These are phyloP conservation scores for Calycina marina DNA, from an alignment of 2,329 filamentous ascomycete genomes.

Conservation along the genomic window DNA sequence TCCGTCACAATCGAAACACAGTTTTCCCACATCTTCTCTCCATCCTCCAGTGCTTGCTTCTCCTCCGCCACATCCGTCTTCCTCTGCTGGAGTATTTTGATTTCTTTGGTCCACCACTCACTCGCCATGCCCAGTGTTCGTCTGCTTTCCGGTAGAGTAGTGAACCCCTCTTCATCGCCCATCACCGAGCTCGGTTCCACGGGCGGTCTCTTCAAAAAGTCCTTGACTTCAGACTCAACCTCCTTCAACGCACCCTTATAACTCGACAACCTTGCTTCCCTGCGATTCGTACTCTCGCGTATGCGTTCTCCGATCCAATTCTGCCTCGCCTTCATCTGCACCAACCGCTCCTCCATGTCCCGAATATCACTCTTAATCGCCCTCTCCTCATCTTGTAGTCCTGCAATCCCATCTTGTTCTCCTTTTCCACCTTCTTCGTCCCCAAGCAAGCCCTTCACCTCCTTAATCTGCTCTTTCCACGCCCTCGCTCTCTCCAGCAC, in stretches of 20 bases:
- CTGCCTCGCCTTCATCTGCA: conserved; percentile 43
- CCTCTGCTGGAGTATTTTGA: conserved; percentile 37
- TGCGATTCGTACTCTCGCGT: conserved; percentile 45
- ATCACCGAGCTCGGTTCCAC: conserved; percentile 10
- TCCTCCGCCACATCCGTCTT: conserved; percentile 45
- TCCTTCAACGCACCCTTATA: conserved; percentile 54
- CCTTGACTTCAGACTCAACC: conserved; percentile 45
- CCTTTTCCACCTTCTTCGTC: conserved; percentile 37
- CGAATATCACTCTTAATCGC: conserved; percentile 47
- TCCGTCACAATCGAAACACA: conserved; percentile 41
- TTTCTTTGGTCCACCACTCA: conserved; percentile 55
- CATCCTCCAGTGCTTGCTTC: conserved; percentile 49
- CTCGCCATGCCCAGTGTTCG: conserved; percentile 57
- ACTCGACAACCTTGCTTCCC: conserved; percentile 58
- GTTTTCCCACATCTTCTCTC: conserved; percentile 50
- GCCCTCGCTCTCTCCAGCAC: conserved; percentile 42
- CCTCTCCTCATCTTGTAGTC: conserved; percentile 39
- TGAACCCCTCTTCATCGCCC: conserved; percentile 29
- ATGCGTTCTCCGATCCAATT: conserved; percentile 45
- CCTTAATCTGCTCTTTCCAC: conserved; percentile 30
- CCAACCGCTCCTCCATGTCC: conserved; percentile 48
- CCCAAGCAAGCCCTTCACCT: conserved; percentile 34
- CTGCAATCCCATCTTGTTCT: conserved; percentile 43
- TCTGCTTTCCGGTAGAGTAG: conserved; percentile 45
- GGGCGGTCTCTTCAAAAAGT: conserved; percentile 43